phyloP scores from a whole-genome alignment of 2,329 filamentous ascomycete species.

The Chalaropsis thielavioides region DNA sequence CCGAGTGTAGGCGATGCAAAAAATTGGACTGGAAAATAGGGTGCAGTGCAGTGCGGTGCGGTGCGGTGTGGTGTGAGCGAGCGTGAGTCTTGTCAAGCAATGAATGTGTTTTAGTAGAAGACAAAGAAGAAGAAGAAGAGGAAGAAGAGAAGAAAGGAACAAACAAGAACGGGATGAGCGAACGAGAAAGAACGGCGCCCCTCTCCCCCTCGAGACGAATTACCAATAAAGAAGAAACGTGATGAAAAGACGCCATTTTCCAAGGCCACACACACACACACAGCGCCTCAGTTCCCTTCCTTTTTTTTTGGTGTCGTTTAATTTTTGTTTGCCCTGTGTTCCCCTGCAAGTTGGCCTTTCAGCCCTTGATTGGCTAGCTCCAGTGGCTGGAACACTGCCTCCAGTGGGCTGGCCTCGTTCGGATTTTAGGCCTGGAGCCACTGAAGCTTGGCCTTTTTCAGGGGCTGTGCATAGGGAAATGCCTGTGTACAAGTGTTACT shows the following conservation, averaged over 20 bases:
- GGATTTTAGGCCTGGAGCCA: neutral
- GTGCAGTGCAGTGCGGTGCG: too few relatives aligned
- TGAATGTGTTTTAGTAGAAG: neutral
- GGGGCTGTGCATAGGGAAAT: neutral
- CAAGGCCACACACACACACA: neutral
- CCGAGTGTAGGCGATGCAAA: slow-evolving; percentile 9
- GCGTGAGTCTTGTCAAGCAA: neutral
- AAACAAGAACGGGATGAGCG: neutral
- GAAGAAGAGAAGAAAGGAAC: too few relatives aligned
- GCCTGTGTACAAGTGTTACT: neutral
- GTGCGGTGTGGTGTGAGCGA: neutral
- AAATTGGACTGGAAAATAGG: neutral
- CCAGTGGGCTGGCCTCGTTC: neutral
- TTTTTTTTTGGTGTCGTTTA: neutral
- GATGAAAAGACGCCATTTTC: neutral
- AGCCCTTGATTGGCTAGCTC: neutral
- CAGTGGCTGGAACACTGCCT: neutral
- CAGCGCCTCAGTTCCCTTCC: neutral
- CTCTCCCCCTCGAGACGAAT: neutral
- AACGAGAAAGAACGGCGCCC: neutral
- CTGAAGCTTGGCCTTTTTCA: neutral
- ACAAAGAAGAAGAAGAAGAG: neutral
- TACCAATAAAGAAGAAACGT: neutral
- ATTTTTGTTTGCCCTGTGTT: neutral
- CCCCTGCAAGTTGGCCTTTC: neutral